A percentile compares a stretch with the other conserved stretches of the same genome.
Conservation (phyloP, 202 grass and related monocot genomes). For the Cymbopogon flexuosus region DNA sequence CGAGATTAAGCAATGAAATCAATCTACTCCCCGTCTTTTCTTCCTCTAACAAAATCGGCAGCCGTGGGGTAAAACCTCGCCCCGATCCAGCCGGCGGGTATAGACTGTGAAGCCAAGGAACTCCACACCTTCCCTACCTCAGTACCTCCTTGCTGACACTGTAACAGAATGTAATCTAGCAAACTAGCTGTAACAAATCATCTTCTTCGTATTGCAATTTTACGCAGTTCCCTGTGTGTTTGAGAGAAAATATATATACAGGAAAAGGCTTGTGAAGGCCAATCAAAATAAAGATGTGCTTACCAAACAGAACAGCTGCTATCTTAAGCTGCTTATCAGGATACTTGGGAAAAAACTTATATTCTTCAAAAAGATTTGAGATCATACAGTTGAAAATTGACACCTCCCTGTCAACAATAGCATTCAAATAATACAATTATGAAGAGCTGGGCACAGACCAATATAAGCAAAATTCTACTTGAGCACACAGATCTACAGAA, state of each 20-base stretch:
- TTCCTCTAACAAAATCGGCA: neutral
- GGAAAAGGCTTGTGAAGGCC: neutral
- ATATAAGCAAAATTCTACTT: neutral
- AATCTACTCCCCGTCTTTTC: neutral
- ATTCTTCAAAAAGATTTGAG: conserved; percentile 78
- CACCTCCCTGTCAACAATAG: conserved; percentile 38
- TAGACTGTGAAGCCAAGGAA: neutral
- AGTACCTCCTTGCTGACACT: neutral
- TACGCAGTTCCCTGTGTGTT: neutral
- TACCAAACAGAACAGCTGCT: conserved; percentile 80
- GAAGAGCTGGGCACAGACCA: neutral
- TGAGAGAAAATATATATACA: neutral
- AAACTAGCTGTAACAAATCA: neutral
- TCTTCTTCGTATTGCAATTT: neutral
- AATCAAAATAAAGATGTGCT: conserved; percentile 36
- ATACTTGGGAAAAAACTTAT: conserved; percentile 82
- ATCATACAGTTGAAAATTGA: conserved; percentile 68
- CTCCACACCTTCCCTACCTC: neutral
- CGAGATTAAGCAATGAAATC: neutral
- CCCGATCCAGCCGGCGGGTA: neutral
- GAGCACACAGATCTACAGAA: neutral
- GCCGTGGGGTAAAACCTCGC: neutral
- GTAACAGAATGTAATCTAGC: neutral
- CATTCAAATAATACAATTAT: conserved; percentile 17
- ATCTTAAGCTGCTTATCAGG: conserved; percentile 75